Conservation (phyloP, 2,329 filamentous ascomycete genomes). For the Kalmusia sp. region DNA sequence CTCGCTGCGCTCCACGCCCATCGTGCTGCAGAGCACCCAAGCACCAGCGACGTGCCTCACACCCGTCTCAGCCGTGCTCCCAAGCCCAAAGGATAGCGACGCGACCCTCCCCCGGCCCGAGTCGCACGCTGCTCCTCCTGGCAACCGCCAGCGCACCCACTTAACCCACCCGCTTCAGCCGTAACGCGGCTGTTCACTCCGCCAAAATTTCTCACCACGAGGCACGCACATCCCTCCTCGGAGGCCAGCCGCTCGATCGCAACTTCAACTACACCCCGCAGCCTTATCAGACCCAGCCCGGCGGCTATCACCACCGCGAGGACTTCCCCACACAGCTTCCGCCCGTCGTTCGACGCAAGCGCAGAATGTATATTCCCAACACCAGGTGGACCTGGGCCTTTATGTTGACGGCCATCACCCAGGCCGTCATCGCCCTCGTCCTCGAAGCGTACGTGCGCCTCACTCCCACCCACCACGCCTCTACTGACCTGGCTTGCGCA, state of each 20-base stretch:
- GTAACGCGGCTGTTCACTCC: slow-evolving; percentile 41
- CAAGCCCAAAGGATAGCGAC: background rate
- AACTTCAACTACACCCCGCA: slow-evolving; percentile 58
- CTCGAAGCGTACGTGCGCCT: slow-evolving; percentile 78
- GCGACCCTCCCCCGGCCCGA: background rate
- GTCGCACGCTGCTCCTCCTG: background rate
- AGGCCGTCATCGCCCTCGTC: slow-evolving; percentile 80
- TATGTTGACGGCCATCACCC: slow-evolving; percentile 73
- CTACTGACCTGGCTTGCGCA: slow-evolving; percentile 45
- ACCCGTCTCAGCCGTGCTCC: slow-evolving; percentile 1
- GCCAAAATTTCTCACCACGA: slow-evolving; percentile 64
- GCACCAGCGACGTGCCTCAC: background rate
- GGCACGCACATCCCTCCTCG: slow-evolving; percentile 65
- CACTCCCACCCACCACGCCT: background rate
- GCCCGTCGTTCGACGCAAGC: slow-evolving; percentile 39
- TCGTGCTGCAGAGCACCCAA: no score
- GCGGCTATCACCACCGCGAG: slow-evolving; percentile 56
- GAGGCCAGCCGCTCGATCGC: slow-evolving; percentile 61
- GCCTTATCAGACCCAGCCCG: slow-evolving; percentile 48
- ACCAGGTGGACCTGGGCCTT: slow-evolving; percentile 91
- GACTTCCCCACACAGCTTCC: slow-evolving; percentile 52
- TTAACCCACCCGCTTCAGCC: slow-evolving; percentile 39
- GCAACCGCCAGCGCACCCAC: slow-evolving; percentile 10
- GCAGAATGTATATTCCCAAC: slow-evolving; percentile 76
- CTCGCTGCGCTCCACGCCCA: background rate